Conservation (phyloP, 2,329 filamentous ascomycete genomes). For the Pestalotiopsis sp. region DNA sequence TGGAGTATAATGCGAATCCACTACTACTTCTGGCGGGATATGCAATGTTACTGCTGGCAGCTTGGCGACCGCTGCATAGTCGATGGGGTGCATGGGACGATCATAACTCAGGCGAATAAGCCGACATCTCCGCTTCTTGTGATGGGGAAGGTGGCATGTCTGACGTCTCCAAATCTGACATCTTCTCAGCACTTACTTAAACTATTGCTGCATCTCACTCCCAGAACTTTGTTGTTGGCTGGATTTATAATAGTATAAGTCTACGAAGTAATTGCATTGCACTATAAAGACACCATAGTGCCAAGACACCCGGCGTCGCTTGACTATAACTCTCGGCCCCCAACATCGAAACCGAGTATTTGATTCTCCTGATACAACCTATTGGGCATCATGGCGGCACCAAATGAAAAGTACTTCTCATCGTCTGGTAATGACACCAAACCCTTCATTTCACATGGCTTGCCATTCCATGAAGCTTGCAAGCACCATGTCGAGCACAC, state of each 20-base stretch:
- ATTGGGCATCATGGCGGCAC: not conserved
- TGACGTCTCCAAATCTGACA: not conserved
- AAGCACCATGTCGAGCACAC: slow-evolving; percentile 27
- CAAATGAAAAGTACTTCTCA: not conserved
- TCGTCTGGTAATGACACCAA: slow-evolving; percentile 3
- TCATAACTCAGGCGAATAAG: not conserved
- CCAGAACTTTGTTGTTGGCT: too few species aligned
- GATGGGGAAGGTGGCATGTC: not conserved
- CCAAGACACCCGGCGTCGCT: too few species aligned
- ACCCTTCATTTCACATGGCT: slow-evolving; percentile 25
- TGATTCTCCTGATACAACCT: not conserved
- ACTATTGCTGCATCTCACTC: not conserved
- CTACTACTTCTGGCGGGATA: too few species aligned
- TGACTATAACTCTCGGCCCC: not conserved
- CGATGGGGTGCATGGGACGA: not conserved
- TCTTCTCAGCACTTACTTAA: not conserved
- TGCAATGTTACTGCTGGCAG: too few species aligned
- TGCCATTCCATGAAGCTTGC: slow-evolving; percentile 28
- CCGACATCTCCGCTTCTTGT: not conserved
- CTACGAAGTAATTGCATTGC: not conserved
- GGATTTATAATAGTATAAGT: not conserved
- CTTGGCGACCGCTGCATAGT: too few species aligned
- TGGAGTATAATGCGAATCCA: too few species aligned
- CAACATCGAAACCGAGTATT: not conserved
- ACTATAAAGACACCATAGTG: not conserved